Percentiles rank a stretch among this genome's conserved stretches.
Conservation (phyloP, 2,329 filamentous ascomycete genomes). For the Fusarium transvaalense region DNA sequence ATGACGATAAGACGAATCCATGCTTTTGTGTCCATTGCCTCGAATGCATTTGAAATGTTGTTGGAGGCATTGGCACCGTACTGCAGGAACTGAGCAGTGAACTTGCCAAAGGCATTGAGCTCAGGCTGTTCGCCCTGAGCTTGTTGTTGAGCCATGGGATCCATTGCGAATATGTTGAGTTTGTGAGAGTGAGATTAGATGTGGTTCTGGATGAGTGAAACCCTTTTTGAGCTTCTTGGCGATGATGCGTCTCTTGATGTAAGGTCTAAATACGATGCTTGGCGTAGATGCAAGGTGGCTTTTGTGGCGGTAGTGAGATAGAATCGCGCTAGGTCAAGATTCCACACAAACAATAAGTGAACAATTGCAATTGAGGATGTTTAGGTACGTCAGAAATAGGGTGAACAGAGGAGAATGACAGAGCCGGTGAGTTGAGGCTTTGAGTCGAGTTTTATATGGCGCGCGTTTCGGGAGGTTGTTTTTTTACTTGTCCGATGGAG, state of each 20-base stretch:
- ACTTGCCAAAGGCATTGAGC: constrained; percentile 53
- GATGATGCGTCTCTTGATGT: not conserved
- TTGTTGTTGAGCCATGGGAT: constrained; percentile 46
- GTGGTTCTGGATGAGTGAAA: not conserved
- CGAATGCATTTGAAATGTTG: constrained; percentile 65
- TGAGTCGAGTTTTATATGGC: constrained; percentile 47
- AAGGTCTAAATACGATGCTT: not conserved
- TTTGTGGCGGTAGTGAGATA: not conserved
- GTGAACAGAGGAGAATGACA: constrained; percentile 1
- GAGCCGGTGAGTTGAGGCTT: constrained; percentile 28
- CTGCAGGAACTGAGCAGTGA: constrained; percentile 51
- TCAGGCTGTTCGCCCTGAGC: constrained; percentile 45
- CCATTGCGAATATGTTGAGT: constrained; percentile 32
- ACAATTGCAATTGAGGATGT: not conserved
- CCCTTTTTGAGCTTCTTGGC: not conserved
- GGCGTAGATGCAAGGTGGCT: constrained; percentile 8
- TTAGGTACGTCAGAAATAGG: not conserved
- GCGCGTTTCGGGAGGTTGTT: constrained; percentile 35
- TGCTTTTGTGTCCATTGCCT: constrained; percentile 63
- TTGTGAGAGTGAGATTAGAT: not conserved
- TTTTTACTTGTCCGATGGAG: constrained; percentile 39
- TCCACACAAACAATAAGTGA: not conserved
- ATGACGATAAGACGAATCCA: constrained; percentile 79
- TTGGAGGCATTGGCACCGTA: constrained; percentile 57
- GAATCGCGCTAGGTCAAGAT: not conserved